phyloP scores from a whole-genome alignment of 2,329 filamentous ascomycete genomes.

The Colletotrichum filicis region DNA sequence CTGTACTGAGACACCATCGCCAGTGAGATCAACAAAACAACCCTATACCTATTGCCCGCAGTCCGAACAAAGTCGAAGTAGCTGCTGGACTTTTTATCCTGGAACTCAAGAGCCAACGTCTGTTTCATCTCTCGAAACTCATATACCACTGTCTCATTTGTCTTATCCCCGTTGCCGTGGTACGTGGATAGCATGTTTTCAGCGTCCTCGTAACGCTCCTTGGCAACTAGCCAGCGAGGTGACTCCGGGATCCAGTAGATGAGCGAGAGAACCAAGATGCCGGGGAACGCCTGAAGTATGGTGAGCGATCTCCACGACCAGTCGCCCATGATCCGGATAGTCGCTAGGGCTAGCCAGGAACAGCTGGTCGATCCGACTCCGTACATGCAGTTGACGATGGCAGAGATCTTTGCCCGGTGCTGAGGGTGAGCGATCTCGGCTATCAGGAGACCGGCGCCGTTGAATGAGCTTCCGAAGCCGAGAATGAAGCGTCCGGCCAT shows the following conservation, averaged over 20 bases:
- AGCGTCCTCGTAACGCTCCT: conserved; percentile 44
- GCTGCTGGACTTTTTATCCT: background rate
- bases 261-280: background rate
- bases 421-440: no score
- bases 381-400: no score
- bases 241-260: conserved; percentile 41
- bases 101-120: background rate
- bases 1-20: background rate
- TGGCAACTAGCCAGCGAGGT: conserved; percentile 46
- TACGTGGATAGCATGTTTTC: conserved; percentile 47
- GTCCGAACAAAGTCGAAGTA: background rate
- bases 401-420: no score
- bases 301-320: background rate
- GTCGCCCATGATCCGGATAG: background rate
- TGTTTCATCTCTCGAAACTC: background rate
- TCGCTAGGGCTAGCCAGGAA: no score
- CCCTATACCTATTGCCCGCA: background rate
- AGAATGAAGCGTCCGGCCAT: no score
- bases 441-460: no score
- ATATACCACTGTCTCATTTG: background rate
- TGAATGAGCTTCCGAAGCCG: no score
- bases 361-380: no score
- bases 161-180: conserved; percentile 62
- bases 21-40: background rate
- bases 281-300: background rate